Evolutionary conservation across 306 rosid species (phyloP), one percentile per base, ranked within the genome.

Genomic region (Clitoria ternatea): DNA sequence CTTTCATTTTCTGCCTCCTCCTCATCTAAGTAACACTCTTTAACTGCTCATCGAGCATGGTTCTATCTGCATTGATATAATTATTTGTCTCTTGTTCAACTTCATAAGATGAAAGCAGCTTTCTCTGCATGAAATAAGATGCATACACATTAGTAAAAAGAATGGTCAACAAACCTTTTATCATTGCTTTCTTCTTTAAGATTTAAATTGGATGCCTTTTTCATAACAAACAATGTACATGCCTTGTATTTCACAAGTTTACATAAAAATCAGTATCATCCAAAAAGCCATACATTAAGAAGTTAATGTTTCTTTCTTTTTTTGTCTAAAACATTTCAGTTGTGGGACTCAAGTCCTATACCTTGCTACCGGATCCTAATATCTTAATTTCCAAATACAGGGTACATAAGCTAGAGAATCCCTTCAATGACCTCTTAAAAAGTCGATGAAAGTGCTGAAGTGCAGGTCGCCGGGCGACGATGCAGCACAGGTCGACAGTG

Each of bases 61-160:
- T 23, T 73, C 66, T 82, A 53, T 55, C 76, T 22, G 63, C 72
- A 50, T 69, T 62, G 30, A 68, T 32, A 19, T 39, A 57, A 72
- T 39, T 71, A 39, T 45, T 50, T 50, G 76, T 55, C 52, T 81
- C 87, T 0, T 35, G 20, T n/a, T 79, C 90, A 13, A 37, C 53
- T 45, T 85, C 86, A 14, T 81, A 73, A 22, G 90, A 85, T 55
- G 91, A 83, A 43, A 90, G 89, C 71, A 83, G 17, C 78, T 30
- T 85, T 65, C 85, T 84, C 96, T 90, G 88, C 62, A 71, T 50
- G 65, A 76, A 49, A 22, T 3, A 55, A 17, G 12, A 39, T 18
- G 10, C 4, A 69, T 12, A 42, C 66, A 30, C 40, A 52, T 24
- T 53, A 14, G 37, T 33, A 10, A 71, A 43, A 30, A 55, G 20